Evolutionary conservation across 2,329 filamentous ascomycete species (phyloP).

Genomic region (Trichoderma lentiforme): DNA sequence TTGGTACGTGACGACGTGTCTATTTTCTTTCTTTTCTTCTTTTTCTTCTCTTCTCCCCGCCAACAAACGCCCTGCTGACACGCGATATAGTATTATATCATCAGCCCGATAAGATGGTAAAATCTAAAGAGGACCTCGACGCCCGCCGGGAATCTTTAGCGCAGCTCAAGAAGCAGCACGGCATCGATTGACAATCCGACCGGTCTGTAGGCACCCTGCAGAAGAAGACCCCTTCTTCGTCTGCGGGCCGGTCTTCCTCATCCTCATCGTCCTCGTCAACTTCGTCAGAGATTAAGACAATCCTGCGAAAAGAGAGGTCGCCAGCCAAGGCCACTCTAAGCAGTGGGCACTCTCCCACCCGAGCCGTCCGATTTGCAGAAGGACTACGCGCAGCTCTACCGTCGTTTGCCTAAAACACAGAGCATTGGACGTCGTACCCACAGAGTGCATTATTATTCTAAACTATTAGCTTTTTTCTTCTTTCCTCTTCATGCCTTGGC

Average conservation of each 20-base stretch:
- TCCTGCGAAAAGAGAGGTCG: slow-evolving; percentile 43
- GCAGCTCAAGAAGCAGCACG: slow-evolving; percentile 95
- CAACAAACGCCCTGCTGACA: neutral
- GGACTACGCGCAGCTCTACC: slow-evolving; percentile 36
- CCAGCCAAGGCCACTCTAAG: slow-evolving; percentile 33
- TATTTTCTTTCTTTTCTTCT: neutral
- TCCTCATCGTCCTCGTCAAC: slow-evolving; percentile 42
- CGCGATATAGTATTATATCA: slow-evolving; percentile 55
- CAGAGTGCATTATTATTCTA: neutral
- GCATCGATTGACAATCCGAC: slow-evolving; percentile 93
- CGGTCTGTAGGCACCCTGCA: slow-evolving; percentile 57
- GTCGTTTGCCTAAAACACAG: slow-evolving; percentile 36
- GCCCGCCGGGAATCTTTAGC: slow-evolving; percentile 95
- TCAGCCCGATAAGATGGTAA: slow-evolving; percentile 65
- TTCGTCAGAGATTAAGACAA: slow-evolving; percentile 42
- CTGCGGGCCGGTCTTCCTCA: slow-evolving; percentile 61
- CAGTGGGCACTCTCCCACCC: slow-evolving; percentile 37
- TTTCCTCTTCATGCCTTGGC: slow-evolving; percentile 12
- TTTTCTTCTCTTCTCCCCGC: neutral
- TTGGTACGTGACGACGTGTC: slow-evolving; percentile 60
- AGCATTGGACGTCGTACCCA: slow-evolving; percentile 14
- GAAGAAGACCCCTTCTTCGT: slow-evolving; percentile 43
- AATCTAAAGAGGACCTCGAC: slow-evolving; percentile 90
- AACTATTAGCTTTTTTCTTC: neutral
- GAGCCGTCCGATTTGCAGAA: slow-evolving; percentile 43